phyloP scores from a whole-genome alignment of 1,284 basidiomycete species.

The Moesziomyces sp. region DNA sequence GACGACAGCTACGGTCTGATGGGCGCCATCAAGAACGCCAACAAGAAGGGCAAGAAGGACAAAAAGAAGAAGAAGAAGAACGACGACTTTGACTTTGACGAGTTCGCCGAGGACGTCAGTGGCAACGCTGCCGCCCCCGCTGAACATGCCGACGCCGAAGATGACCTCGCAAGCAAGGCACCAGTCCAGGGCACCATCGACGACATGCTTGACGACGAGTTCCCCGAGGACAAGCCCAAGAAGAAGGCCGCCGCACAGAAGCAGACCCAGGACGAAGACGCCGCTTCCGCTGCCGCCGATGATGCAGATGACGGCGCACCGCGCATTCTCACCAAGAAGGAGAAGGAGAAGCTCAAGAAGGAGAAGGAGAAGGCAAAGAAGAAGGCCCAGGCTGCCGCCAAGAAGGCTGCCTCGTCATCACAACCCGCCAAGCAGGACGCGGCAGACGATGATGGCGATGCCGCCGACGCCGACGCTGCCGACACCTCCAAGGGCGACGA shows the following conservation, averaged over 20 bases:
- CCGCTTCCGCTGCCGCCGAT: conserved; percentile 15
- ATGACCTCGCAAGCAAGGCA: conserved; percentile 43
- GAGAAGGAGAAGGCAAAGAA: conserved; percentile 66
- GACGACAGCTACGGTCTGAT: conserved; percentile 57
- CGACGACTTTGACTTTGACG: conserved; percentile 63
- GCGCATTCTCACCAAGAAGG: conserved; percentile 64
- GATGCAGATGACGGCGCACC: conserved; percentile 40
- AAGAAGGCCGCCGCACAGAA: conserved; percentile 40
- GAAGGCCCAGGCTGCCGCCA: conserved; percentile 62
- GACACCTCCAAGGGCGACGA: conserved; percentile 18
- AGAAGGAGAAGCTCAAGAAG: conserved; percentile 67
- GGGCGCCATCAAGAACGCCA: conserved; percentile 48
- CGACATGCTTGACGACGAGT: conserved; percentile 48
- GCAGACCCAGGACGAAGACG: conserved; percentile 24
- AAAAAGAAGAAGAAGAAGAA: conserved; percentile 60
- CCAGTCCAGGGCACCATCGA: conserved; percentile 44
- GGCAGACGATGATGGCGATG: conserved; percentile 19
- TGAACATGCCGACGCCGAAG: conserved; percentile 15
- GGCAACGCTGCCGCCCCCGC: conserved; percentile 38
- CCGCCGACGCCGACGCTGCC: conserved; percentile 40
- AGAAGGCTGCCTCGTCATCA: conserved; percentile 45
- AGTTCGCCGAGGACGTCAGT: conserved; percentile 59
- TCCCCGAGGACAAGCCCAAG: conserved; percentile 45
- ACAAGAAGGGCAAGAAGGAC: conserved; percentile 60
- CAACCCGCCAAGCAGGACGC: conserved; percentile 40